Base-by-base conservation (phyloP, 1,284 basidiomycete species). In the Abortiporus biennis region DNA sequence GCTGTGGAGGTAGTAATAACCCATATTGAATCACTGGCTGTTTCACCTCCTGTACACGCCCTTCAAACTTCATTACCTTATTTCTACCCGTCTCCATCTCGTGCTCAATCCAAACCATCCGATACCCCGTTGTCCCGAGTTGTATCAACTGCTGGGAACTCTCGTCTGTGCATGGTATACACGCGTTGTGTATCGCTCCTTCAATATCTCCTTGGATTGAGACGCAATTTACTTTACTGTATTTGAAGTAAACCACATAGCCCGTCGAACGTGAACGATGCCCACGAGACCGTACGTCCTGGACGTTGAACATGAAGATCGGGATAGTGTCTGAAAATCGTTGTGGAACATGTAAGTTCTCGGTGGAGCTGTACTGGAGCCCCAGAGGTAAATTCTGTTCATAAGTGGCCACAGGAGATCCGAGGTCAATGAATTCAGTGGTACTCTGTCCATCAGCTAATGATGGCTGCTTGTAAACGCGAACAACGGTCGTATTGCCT, bases 81-180 rank as follows among this genome's bases (percentile, higher is more conserved):
- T 65, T 69, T 38, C 59, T 62, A 38, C 76, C 72, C 11, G 59
- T 68, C 40, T 75, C 69, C 68, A 71, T 72, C 39, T 67, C 62
- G 24, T 69, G 68, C 44, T 73, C 69, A 33, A 76, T 51, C 75
- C 75, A 78, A 5, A 78, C 65, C 4, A 68, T 73, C 23, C 74
- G 57, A 12, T 58, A 52, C 2, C 74, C 74, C 4, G 61, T 67
- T 31, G 60, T 62, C 12, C 76, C 76, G 3, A 77, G 52, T 42
- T 70, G 69, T 2, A 69, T 61, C 3, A 69, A 58, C 36, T 70
- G 68, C n/a, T 66, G 61, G 6, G 65, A 61, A 3, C 61, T 59
- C 34, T 58, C 62, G 13, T 48, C 44, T 17, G 58, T 58, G 31
- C 46, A 43, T 4, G 35, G 38, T 19, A 52, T 29, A 9, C 27